Conservation (phyloP, 2,329 filamentous ascomycete species). For the Claviceps cyperi region DNA sequence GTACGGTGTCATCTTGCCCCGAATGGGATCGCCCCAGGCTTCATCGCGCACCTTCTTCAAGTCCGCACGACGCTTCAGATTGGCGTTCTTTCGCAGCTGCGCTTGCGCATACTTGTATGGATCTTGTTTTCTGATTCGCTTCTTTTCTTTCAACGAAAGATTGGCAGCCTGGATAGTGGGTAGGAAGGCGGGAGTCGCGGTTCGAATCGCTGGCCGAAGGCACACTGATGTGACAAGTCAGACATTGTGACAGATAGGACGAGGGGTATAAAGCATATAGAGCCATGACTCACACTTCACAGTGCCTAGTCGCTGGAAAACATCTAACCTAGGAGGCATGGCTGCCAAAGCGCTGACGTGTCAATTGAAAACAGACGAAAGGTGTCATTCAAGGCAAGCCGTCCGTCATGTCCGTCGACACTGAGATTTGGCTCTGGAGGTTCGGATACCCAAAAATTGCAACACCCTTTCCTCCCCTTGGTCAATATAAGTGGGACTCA, state of each 20-base stretch:
- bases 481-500: not conserved
- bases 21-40: slow-evolving; percentile 61
- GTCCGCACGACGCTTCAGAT: slow-evolving; percentile 58
- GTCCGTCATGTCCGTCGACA: not conserved
- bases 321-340: slow-evolving; percentile 55
- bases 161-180: slow-evolving; percentile 51
- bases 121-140: slow-evolving; percentile 55
- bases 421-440: not conserved
- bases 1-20: slow-evolving; percentile 68
- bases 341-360: slow-evolving; percentile 12
- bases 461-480: not conserved
- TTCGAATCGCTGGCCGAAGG: slow-evolving; percentile 37
- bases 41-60: slow-evolving; percentile 50
- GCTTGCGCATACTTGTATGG: slow-evolving; percentile 73
- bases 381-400: not conserved
- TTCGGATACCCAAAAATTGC: slow-evolving; percentile 21
- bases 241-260: not conserved
- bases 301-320: slow-evolving; percentile 43
- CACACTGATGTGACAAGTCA: slow-evolving; percentile 32
- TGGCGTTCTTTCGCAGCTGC: slow-evolving; percentile 70
- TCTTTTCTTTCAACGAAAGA: slow-evolving; percentile 46
- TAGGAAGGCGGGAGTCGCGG: slow-evolving; percentile 34
- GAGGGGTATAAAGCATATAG: not conserved
- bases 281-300: slow-evolving; percentile 39
- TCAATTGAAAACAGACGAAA: not conserved